Evolutionary conservation across 306 rosid genomes (phyloP).

Genomic region (Cicer judaicum): DNA sequence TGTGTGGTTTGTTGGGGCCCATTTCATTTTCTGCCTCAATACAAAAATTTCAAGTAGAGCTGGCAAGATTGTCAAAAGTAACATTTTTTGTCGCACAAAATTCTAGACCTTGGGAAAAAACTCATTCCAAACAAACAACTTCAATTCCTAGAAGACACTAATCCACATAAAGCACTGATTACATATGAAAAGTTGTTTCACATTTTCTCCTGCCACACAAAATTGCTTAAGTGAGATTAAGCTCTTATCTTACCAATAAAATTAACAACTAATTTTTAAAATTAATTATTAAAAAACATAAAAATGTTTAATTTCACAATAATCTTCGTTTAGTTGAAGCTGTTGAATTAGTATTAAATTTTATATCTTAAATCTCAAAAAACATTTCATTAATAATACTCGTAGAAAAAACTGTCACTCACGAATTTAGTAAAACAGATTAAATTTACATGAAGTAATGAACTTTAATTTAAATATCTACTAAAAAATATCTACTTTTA

Average conservation of each 20-base stretch:
- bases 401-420: constrained; percentile 31
- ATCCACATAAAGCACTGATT: constrained; percentile 25
- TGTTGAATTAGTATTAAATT: constrained; percentile 22
- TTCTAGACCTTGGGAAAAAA: not conserved
- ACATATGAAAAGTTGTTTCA: not conserved
- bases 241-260: too few relatives aligned
- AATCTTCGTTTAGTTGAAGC: constrained; percentile 15
- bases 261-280: too few relatives aligned
- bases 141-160: constrained; percentile 1
- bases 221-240: not conserved
- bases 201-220: not conserved
- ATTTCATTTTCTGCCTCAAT: constrained; percentile 42
- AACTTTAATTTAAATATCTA: too few relatives aligned
- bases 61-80: constrained; percentile 49
- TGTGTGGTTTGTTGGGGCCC: constrained; percentile 61
- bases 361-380: constrained; percentile 15
- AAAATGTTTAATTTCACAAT: not conserved
- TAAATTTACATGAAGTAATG: too few relatives aligned
- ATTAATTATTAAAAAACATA: too few relatives aligned
- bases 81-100: constrained; percentile 28
- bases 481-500: too few relatives aligned
- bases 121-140: constrained; percentile 18
- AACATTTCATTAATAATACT: constrained; percentile 30
- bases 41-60: constrained; percentile 47
- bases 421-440: too few relatives aligned